Evolutionary conservation across 768 basidiomycete genomes (phyloP).

Genomic region (Hygrocybe punicea): DNA sequence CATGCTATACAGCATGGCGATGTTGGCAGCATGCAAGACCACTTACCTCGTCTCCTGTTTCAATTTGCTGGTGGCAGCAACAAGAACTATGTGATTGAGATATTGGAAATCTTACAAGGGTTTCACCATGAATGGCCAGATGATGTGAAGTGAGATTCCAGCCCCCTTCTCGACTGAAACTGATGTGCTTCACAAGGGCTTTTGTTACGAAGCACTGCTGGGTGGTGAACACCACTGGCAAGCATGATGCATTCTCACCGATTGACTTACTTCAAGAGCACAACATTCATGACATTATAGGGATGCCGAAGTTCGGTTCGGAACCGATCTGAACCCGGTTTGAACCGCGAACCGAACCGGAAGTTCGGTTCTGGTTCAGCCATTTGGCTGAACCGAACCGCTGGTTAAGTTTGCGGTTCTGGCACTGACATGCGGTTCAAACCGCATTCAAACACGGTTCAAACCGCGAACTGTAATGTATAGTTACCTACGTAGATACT

Average conservation of each 20-base stretch:
- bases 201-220: conserved; percentile 21
- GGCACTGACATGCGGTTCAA: no score
- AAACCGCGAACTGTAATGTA: no score
- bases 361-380: no score
- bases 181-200: background rate
- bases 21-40: conserved; percentile 34
- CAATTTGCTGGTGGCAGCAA: conserved; percentile 36
- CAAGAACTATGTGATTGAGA: conserved; percentile 32
- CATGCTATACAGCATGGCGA: conserved; percentile 38
- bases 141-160: conserved; percentile 24
- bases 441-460: no score
- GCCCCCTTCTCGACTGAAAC: background rate
- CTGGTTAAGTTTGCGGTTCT: no score
- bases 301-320: no score
- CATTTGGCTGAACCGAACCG: no score
- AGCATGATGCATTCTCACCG: conserved; percentile 5
- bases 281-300: conserved; percentile 23
- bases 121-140: conserved; percentile 30
- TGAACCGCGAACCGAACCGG: no score
- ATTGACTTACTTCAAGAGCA: conserved; percentile 22
- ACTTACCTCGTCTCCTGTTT: conserved; percentile 30
- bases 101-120: conserved; percentile 34
- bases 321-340: no score
- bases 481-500: no score
- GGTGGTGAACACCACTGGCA: conserved; percentile 18